A percentile compares a stretch with the other conserved stretches of the same genome.
Conservation (phyloP, 75 land plant species). For the Chamaecyparis obtusa region DNA sequence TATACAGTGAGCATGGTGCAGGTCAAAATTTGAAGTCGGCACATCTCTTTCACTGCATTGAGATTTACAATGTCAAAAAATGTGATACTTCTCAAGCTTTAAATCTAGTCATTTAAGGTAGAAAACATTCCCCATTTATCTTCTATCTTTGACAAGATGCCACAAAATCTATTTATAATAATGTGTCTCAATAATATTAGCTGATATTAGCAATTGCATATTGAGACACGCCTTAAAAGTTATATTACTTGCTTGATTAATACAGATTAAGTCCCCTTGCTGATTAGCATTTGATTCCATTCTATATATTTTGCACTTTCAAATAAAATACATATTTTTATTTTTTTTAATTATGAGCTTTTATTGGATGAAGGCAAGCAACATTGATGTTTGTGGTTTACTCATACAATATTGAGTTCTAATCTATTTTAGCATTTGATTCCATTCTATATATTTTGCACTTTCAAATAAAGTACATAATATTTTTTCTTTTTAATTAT, state of each 20-base stretch:
- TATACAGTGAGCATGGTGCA: conserved; percentile 42
- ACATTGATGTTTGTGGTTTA: not conserved
- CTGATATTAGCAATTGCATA: not conserved
- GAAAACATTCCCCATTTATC: not conserved
- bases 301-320: not conserved
- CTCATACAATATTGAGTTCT: not conserved
- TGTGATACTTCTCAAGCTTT: not conserved
- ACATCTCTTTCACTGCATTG: conserved; percentile 31
- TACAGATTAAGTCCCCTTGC: not conserved
- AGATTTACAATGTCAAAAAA: not conserved
- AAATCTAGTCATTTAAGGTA: not conserved
- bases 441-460: not conserved
- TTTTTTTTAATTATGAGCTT: not conserved
- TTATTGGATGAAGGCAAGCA: not conserved
- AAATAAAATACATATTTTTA: not conserved
- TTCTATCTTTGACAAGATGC: not conserved
- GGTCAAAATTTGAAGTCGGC: conserved; percentile 36
- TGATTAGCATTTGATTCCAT: not conserved
- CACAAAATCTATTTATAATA: not conserved
- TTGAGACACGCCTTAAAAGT: not conserved
- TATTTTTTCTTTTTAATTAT: not conserved
- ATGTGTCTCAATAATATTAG: not conserved
- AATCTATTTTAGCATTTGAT: not conserved
- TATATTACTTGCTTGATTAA: not conserved
- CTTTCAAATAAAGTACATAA: not conserved